phyloP scores from a whole-genome alignment of 768 basidiomycete species.

The Mrakia gelida region DNA sequence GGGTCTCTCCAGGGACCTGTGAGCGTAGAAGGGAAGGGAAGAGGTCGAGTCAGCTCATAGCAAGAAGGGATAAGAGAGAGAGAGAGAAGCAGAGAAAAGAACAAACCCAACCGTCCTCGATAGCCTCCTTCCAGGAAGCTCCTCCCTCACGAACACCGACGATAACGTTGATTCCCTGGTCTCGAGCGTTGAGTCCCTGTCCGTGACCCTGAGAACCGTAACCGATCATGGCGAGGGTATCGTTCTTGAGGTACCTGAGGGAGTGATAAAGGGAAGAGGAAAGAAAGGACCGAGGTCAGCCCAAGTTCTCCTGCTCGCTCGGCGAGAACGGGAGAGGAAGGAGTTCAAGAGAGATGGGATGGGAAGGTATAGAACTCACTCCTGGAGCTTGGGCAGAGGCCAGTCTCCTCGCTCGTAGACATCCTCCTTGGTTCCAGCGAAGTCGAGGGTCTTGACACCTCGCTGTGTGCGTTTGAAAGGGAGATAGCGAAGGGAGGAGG shows the following conservation, averaged over 20 bases:
- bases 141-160: slow-evolving; percentile 96
- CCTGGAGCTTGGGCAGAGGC: slow-evolving; percentile 95
- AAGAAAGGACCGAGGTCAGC: background rate
- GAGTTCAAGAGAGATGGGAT: background rate
- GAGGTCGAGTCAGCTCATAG: background rate
- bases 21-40: slow-evolving; percentile 36
- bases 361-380: slow-evolving; percentile 44
- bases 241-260: slow-evolving; percentile 86
- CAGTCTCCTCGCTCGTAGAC: slow-evolving; percentile 97
- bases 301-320: background rate
- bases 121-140: slow-evolving; percentile 92
- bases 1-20: slow-evolving; percentile 79
- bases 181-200: slow-evolving; percentile 96
- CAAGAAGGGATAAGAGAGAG: slow-evolving; percentile 14
- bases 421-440: slow-evolving; percentile 86
- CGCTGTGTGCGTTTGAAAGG: slow-evolving; percentile 46
- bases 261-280: background rate
- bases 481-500: background rate
- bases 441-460: slow-evolving; percentile 91
- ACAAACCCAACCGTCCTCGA: slow-evolving; percentile 49
- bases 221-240: slow-evolving; percentile 97
- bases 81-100: background rate
- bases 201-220: slow-evolving; percentile 99
- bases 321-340: background rate
- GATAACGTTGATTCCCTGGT: slow-evolving; percentile 97